phyloP scores from a whole-genome alignment of 1,284 basidiomycete genomes.

The Fistulinella cinereoalba region DNA sequence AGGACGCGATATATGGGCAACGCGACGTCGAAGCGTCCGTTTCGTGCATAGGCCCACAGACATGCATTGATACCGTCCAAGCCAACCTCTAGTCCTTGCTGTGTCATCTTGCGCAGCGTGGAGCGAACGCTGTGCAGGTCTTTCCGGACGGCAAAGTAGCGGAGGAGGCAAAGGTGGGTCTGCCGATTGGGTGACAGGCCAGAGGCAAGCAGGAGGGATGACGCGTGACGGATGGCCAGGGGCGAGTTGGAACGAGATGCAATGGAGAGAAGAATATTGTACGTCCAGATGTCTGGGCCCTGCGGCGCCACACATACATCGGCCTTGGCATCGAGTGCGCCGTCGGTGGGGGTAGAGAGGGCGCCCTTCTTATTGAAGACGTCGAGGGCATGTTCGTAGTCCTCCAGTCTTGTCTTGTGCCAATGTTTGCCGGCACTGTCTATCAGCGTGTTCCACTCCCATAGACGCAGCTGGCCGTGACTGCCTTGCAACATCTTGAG shows the following conservation, averaged over 20 bases:
- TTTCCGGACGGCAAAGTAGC: conserved; percentile 48
- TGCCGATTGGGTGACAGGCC: conserved; percentile 54
- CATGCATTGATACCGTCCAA: conserved; percentile 64
- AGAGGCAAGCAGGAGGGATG: conserved; percentile 49
- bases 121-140: conserved; percentile 54
- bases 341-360: conserved; percentile 22
- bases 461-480: conserved; percentile 50
- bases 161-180: conserved; percentile 58
- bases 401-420: conserved; percentile 51
- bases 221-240: conserved; percentile 49
- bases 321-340: background rate
- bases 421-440: conserved; percentile 65
- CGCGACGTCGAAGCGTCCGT: conserved; percentile 53
- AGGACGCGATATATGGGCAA: conserved; percentile 62
- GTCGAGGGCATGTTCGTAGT: conserved; percentile 59
- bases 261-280: conserved; percentile 62
- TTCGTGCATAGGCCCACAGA: conserved; percentile 62
- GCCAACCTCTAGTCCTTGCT: conserved; percentile 51
- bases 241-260: conserved; percentile 52
- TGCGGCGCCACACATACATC: conserved; percentile 4
- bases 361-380: conserved; percentile 58
- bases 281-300: conserved; percentile 62
- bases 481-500: conserved; percentile 51
- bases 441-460: conserved; percentile 75
- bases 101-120: conserved; percentile 49